Conservation (phyloP, 73 alveolate genomes). For the Tetrahymena elliotti region DNA sequence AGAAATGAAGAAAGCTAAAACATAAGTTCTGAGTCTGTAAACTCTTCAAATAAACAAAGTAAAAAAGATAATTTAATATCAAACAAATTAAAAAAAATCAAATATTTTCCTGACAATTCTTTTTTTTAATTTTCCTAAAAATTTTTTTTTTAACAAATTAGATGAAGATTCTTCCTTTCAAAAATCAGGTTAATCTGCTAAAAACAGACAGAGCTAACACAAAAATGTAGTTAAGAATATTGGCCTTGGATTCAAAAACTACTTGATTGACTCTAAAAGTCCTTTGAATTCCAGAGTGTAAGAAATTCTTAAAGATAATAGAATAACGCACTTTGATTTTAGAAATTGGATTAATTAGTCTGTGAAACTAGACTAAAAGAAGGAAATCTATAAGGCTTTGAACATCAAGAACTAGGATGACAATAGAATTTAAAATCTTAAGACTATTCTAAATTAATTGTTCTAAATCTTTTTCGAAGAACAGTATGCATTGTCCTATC, state of each 20-base stretch:
- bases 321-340: neutral
- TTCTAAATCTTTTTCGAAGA: neutral
- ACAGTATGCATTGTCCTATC: neutral
- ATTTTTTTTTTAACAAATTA: neutral
- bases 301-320: neutral
- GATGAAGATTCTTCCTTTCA: neutral
- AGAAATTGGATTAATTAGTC: neutral
- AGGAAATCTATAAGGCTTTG: neutral
- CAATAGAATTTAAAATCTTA: neutral
- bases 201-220: neutral
- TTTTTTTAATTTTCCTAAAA: neutral
- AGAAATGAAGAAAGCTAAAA: neutral
- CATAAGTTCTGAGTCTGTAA: neutral
- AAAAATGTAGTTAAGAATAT: neutral
- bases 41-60: neutral
- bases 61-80: neutral
- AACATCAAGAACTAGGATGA: neutral
- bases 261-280: neutral
- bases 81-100: neutral
- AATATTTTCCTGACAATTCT: neutral
- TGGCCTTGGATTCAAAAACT: neutral
- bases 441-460: neutral
- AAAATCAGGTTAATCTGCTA: neutral
- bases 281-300: neutral
- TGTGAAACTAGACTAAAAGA: neutral